These are phyloP conservation scores for Linum lewisii DNA, from an alignment of 345 rosid genomes.

Conservation along the genomic window DNA sequence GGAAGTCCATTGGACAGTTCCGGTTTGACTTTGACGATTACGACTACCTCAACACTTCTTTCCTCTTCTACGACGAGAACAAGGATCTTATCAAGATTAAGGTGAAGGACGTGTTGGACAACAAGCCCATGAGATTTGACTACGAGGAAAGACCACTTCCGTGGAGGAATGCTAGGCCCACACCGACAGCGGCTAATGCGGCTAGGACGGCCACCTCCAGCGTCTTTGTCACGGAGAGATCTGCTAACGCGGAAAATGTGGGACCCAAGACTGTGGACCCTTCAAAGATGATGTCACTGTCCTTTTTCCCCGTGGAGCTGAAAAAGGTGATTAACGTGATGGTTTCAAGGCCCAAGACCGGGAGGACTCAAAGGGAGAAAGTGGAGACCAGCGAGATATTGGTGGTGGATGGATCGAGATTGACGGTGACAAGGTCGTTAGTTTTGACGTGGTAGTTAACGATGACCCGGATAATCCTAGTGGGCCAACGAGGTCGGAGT, in stretches of 20 bases:
- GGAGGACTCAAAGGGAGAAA: not conserved
- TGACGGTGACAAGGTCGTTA: not conserved
- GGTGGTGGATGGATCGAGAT: not conserved
- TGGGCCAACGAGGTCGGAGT: not conserved
- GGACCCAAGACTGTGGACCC: not conserved
- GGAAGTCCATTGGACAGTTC: not conserved
- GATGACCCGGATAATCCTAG: not conserved
- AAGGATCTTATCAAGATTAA: not conserved
- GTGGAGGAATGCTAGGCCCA: not conserved
- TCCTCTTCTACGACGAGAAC: constrained; percentile 3
- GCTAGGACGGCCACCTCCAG: not conserved
- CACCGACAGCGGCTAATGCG: not conserved
- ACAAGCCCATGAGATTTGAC: not conserved
- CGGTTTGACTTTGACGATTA: not conserved
- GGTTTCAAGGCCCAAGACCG: not conserved
- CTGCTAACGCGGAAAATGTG: not conserved
- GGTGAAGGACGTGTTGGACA: not conserved
- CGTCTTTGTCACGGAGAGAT: not conserved
- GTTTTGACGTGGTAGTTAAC: not conserved
- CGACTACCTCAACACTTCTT: not conserved
- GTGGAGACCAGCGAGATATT: not conserved
- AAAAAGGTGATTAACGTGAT: not conserved
- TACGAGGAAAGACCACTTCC: not conserved
- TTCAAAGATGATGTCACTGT: not conserved
- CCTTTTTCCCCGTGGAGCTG: not conserved